These are phyloP conservation scores for Begonia fuchsioides DNA, from an alignment of 306 rosid genomes.

Conservation along the genomic window DNA sequence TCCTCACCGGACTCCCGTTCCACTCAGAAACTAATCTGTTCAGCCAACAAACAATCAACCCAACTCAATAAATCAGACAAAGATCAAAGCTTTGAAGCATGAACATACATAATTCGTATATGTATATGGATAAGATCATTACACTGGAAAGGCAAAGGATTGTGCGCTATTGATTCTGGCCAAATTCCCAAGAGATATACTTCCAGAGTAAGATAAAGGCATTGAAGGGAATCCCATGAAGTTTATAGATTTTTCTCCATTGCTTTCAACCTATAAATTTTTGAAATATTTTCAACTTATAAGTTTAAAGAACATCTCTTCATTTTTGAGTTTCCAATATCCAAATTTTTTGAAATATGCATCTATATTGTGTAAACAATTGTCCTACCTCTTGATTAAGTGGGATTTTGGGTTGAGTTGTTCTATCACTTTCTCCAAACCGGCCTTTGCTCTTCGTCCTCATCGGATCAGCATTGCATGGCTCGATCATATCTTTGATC, in stretches of 20 bases:
- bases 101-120: too few relatives aligned
- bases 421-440: too few relatives aligned
- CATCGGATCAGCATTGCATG: neutral
- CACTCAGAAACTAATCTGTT: slow-evolving; percentile 56
- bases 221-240: too few relatives aligned
- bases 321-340: too few relatives aligned
- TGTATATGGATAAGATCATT: slow-evolving; percentile 13
- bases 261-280: slow-evolving; percentile 22
- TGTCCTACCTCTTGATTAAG: slow-evolving; percentile 30
- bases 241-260: slow-evolving; percentile 16
- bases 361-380: too few relatives aligned
- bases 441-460: too few relatives aligned
- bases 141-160: slow-evolving; percentile 77
- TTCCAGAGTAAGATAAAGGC: slow-evolving; percentile 11
- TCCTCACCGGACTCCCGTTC: slow-evolving; percentile 76
- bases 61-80: neutral
- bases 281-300: too few relatives aligned
- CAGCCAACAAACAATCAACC: slow-evolving; percentile 4
- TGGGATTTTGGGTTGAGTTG: slow-evolving; percentile 9
- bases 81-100: slow-evolving; percentile 1
- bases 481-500: slow-evolving; percentile 13
- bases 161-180: slow-evolving; percentile 55
- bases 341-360: too few relatives aligned
- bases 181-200: slow-evolving; percentile 30
- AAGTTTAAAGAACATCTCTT: too few relatives aligned